Conservation (phyloP, 306 rosid genomes). For the Gynostemma pentaphyllum region DNA sequence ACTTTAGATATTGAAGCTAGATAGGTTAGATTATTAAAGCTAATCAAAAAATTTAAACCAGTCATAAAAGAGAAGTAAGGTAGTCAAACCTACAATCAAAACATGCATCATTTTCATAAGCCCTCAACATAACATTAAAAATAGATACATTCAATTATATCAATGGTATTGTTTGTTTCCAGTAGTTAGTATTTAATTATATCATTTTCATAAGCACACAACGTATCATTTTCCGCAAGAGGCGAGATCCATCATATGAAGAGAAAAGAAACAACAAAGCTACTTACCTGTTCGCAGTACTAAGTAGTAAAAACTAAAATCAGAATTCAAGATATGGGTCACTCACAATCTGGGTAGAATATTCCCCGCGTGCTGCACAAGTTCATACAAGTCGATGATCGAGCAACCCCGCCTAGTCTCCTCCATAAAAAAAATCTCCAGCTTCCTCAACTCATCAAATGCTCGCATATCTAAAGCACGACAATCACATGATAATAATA, state of each 20-base stretch:
- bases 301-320: background rate
- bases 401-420: slow-evolving; percentile 98
- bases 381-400: slow-evolving; percentile 89
- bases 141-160: background rate
- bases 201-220: too few relatives aligned
- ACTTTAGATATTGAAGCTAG: too few relatives aligned
- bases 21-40: background rate
- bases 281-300: background rate
- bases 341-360: slow-evolving; percentile 91
- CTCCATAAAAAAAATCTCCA: slow-evolving; percentile 93
- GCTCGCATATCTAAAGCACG: slow-evolving; percentile 80
- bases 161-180: too few relatives aligned
- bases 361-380: slow-evolving; percentile 97
- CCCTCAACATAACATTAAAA: background rate
- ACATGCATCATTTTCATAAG: background rate
- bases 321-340: background rate
- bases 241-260: background rate
- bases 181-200: background rate
- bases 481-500: too few relatives aligned
- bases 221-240: background rate
- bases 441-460: slow-evolving; percentile 86
- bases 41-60: background rate
- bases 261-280: background rate
- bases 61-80: background rate
- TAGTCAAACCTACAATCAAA: background rate